phyloP scores from a whole-genome alignment of 208 protist genomes.

The Acanthamoeba rhysodes region DNA sequence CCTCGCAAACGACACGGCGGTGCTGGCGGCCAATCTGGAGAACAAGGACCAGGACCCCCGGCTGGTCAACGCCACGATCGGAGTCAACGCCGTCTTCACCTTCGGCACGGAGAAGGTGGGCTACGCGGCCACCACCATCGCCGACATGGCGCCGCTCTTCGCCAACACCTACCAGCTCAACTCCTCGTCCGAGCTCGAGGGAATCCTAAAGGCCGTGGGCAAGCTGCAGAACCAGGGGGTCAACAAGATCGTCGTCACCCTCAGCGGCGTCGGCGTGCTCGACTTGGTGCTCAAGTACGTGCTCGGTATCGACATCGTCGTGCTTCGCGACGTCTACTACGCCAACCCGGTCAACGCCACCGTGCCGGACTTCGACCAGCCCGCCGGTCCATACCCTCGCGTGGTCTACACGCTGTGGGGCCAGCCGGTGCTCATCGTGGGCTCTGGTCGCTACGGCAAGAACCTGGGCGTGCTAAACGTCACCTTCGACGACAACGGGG shows the following conservation, averaged over 20 bases:
- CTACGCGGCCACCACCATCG: background rate
- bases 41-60: background rate
- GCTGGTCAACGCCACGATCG: background rate
- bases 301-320: slow-evolving; percentile 9
- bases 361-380: background rate
- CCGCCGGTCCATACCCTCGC: background rate
- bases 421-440: slow-evolving; percentile 47
- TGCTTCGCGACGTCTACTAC: background rate
- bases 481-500: background rate
- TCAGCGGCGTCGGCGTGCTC: background rate
- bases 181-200: background rate
- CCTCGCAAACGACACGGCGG: background rate
- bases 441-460: background rate
- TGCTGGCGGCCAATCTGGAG: slow-evolving; percentile 5
- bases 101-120: background rate
- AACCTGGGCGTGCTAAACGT: slow-evolving; percentile 29
- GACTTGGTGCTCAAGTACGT: background rate
- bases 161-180: background rate
- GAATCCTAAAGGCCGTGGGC: background rate
- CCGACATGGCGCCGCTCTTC: background rate
- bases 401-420: background rate
- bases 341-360: background rate
- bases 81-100: background rate
- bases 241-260: slow-evolving; percentile 20
- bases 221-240: slow-evolving; percentile 29